Evolutionary conservation across 805 yeast genomes (phyloP).

Genomic region (Teunomyces funiuensis): DNA sequence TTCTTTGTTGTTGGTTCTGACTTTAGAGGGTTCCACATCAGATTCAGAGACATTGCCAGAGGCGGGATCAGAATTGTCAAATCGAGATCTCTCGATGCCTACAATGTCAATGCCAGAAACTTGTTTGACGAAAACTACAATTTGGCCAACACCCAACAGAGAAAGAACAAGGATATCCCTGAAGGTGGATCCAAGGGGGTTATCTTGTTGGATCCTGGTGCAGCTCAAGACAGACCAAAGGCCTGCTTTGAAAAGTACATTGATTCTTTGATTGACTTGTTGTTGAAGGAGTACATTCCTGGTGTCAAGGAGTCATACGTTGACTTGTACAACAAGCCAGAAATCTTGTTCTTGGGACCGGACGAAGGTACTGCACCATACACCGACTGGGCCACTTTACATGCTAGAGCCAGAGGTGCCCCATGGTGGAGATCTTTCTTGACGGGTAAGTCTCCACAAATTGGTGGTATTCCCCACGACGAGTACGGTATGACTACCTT

Average conservation of each 20-base stretch:
- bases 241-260: conserved; percentile 90
- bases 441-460: conserved; percentile 87
- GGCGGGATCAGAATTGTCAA: conserved; percentile 97
- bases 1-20: conserved; percentile 95
- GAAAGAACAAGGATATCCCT: conserved; percentile 96
- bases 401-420: conserved; percentile 89
- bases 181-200: conserved; percentile 99
- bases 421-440: conserved; percentile 98
- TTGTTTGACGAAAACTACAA: conserved; percentile 96
- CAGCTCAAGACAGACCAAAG: conserved; percentile 74
- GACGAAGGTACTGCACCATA: conserved; percentile 97
- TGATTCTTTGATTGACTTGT: conserved; percentile 84
- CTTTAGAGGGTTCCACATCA: conserved; percentile 94
- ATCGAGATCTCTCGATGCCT: conserved; percentile 82
- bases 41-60: conserved; percentile 96
- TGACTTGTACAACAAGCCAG: conserved; percentile 79
- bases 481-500: conserved; percentile 97
- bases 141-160: conserved; percentile 92
- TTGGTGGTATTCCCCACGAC: conserved; percentile 99
- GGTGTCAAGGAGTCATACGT: conserved; percentile 82
- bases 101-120: conserved; percentile 78
- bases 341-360: conserved; percentile 96
- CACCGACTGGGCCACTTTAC: conserved; percentile 96
- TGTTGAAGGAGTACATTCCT: conserved; percentile 67
- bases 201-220: conserved; percentile 75